Base-by-base conservation (phyloP, 805 yeast genomes). In the Cyberlindnera galapagoensis region DNA sequence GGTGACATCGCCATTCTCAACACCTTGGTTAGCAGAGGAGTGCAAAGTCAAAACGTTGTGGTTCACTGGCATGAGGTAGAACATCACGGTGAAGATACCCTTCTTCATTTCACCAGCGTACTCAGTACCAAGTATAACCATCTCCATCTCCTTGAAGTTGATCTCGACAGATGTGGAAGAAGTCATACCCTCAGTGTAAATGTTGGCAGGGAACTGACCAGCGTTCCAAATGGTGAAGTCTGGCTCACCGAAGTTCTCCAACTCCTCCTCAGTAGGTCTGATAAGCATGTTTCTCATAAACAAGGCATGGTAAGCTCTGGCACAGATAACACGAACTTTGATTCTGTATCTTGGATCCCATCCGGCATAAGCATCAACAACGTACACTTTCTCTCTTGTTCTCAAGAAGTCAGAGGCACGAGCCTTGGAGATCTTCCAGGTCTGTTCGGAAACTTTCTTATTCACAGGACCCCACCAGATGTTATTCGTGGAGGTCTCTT, bases 391-490 rank as follows among this genome's bases (percentile, higher is more conserved):
- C 51, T 82, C 88, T 65, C 95, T 82, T 35, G 97, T 90, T 72
- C 95, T 83, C 60, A 90, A 74, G 69, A 88, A 90, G 64, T 90
- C 98, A 47, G 88, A 74, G 32, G 98, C 97, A 66, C 98, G 84
- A 50, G 90, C 90, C 60, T 94, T 81, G 60, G 94, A 84, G 52
- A 90, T 87, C 51, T 76, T 75, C 97, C 97, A 90, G 15, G 96
- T 87, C 58, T 80, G 78, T 63, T 86, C 95, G 39, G 85, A 81
- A 49, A 90, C 88, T 65, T 90, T 84, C 65, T 83, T 86, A 69
- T 90, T 90, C 47, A 90, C 98, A 3, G 97, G 97, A 17, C 98
- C 98, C 98, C 98, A 90, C 98, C 98, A 90, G 50, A 90, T 76
- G 54, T 88, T 68, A 38, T 84, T 72, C 39, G 72, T 63, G 24